These are phyloP conservation scores for Diaporthe eres DNA, from an alignment of 2,329 filamentous ascomycete genomes.

Conservation along the genomic window DNA sequence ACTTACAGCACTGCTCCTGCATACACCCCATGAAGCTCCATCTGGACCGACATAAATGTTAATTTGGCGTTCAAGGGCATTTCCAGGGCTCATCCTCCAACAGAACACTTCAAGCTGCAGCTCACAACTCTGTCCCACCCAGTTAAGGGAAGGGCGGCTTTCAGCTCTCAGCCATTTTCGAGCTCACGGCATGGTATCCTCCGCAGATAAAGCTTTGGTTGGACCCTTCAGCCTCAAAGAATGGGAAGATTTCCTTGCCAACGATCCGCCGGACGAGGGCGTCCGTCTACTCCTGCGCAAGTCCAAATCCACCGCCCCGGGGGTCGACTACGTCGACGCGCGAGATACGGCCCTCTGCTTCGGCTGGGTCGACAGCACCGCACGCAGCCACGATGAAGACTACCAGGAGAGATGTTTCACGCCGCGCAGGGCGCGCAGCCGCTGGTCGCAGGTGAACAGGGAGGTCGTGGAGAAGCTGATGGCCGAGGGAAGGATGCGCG, in stretches of 20 bases:
- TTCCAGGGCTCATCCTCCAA: no score
- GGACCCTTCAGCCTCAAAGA: slow-evolving; percentile 16
- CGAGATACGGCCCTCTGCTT: slow-evolving; percentile 21
- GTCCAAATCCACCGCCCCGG: slow-evolving; percentile 8
- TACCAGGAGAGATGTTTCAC: slow-evolving; percentile 24
- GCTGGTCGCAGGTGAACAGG: slow-evolving; percentile 29
- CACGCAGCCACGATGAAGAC: slow-evolving; percentile 1
- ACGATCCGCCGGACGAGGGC: slow-evolving; percentile 11
- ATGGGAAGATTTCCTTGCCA: slow-evolving; percentile 12
- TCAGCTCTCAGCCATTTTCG: no score
- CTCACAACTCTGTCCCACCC: not conserved
- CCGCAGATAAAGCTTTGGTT: not conserved
- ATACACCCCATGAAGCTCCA: not conserved
- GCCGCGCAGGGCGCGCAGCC: slow-evolving; percentile 25
- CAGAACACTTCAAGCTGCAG: not conserved
- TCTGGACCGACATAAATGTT: not conserved
- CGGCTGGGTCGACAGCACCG: slow-evolving; percentile 29
- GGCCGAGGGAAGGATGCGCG: slow-evolving; percentile 25
- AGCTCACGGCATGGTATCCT: slow-evolving; percentile 7
- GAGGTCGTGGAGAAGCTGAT: slow-evolving; percentile 23
- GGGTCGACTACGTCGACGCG: slow-evolving; percentile 17
- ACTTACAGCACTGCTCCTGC: not conserved
- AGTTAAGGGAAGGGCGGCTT: not conserved
- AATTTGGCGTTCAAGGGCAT: not conserved
- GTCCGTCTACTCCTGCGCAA: slow-evolving; percentile 30